A percentile compares a stretch with the other conserved stretches of the same genome.
These are phyloP conservation scores for Centaurea solstitialis DNA, from an alignment of 129 eudicot species.

Conservation along the genomic window DNA sequence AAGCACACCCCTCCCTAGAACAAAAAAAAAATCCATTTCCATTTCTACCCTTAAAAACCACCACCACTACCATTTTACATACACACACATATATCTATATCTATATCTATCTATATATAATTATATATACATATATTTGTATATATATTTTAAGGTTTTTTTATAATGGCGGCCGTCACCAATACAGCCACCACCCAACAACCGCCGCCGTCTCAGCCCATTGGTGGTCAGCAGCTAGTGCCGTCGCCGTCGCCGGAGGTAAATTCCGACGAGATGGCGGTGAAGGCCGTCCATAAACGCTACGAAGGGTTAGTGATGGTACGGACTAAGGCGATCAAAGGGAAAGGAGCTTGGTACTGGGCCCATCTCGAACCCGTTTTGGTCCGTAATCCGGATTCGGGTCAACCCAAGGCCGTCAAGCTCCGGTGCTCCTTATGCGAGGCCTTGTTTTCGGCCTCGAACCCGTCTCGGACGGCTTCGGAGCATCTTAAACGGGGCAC, in stretches of 20 bases:
- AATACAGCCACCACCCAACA: conserved; percentile 34
- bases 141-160: not conserved
- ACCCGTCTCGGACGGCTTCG: conserved; percentile 94
- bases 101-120: too few relatives aligned
- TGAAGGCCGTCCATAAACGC: conserved; percentile 71
- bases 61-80: too few relatives aligned
- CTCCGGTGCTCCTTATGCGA: conserved; percentile 78
- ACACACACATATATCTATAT: too few relatives aligned
- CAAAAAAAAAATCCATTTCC: not conserved
- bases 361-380: conserved; percentile 84
- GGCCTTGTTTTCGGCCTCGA: conserved; percentile 81
- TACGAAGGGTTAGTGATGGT: conserved; percentile 83
- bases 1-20: conserved; percentile 15
- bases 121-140: too few relatives aligned
- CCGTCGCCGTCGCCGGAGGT: conserved; percentile 12
- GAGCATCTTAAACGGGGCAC: conserved; percentile 94
- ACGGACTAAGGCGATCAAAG: conserved; percentile 80
- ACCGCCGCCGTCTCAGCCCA: conserved; percentile 17
- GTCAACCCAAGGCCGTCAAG: conserved; percentile 83
- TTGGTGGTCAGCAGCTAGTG: conserved; percentile 20
- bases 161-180: conserved; percentile 52
- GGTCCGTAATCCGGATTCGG: conserved; percentile 64
- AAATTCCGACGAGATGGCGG: conserved; percentile 57
- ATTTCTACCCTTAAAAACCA: not conserved
- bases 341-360: conserved; percentile 99